Conservation (phyloP, 2,329 filamentous ascomycete genomes). For the Phoma sp. region DNA sequence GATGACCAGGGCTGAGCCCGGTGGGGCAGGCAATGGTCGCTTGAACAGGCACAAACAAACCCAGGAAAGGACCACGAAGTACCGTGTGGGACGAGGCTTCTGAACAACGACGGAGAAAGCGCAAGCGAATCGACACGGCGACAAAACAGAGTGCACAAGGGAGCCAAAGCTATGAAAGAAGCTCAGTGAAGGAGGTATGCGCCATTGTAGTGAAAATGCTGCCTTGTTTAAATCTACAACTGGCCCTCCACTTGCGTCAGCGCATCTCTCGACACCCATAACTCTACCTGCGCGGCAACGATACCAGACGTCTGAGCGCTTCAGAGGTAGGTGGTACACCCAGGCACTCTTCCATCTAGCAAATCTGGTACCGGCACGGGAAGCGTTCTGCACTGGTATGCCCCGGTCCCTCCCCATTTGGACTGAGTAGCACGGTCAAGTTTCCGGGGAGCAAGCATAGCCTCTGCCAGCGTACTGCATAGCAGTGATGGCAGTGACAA, state of each 20-base stretch:
- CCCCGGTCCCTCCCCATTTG: neutral
- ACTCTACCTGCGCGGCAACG: constrained; percentile 22
- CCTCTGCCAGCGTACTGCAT: constrained; percentile 19
- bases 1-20: constrained; percentile 17
- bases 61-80: constrained; percentile 27
- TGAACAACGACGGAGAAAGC: constrained; percentile 18
- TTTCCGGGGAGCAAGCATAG: constrained; percentile 20
- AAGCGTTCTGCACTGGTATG: constrained; percentile 10
- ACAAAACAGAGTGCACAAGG: constrained; percentile 24
- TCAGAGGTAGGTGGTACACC: constrained; percentile 15
- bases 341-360: constrained; percentile 8
- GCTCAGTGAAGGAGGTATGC: constrained; percentile 11
- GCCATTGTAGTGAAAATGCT: constrained; percentile 2
- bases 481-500: constrained; percentile 27
- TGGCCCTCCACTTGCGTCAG: constrained; percentile 9
- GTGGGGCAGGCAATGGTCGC: constrained; percentile 25
- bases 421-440: constrained; percentile 6
- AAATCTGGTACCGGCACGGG: constrained; percentile 27
- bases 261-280: constrained; percentile 24
- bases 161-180: constrained; percentile 28
- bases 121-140: constrained; percentile 17
- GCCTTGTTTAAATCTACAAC: constrained; percentile 26
- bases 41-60: constrained; percentile 43
- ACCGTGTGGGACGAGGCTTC: constrained; percentile 28
- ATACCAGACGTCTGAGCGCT: constrained; percentile 21